Evolutionary conservation across 1,139 yeast species (phyloP).

Genomic region (Torulaspora pretoriensis): DNA sequence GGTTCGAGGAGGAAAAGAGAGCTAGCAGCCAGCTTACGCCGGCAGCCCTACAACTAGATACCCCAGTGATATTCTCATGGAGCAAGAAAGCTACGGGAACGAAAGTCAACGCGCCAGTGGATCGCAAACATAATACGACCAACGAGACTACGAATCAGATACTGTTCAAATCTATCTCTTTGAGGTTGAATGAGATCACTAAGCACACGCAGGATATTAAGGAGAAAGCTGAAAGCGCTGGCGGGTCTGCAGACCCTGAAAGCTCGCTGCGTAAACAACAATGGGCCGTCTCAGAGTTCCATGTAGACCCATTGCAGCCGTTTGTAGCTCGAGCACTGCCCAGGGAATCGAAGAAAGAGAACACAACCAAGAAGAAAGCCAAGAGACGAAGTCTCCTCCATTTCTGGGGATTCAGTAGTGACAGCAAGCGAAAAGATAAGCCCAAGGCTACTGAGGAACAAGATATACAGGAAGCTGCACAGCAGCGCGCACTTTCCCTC

Average conservation of each 20-base stretch:
- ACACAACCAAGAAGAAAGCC: slow-evolving; percentile 13
- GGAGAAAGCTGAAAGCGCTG: neutral
- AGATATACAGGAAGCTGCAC: neutral
- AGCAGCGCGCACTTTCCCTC: neutral
- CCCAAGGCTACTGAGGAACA: slow-evolving; percentile 1
- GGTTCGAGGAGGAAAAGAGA: slow-evolving; percentile 26
- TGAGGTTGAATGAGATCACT: slow-evolving; percentile 11
- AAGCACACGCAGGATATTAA: slow-evolving; percentile 3
- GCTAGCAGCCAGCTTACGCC: slow-evolving; percentile 13
- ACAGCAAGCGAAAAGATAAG: slow-evolving; percentile 10
- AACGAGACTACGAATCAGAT: slow-evolving; percentile 19
- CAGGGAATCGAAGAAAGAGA: slow-evolving; percentile 20
- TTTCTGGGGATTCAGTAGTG: slow-evolving; percentile 25
- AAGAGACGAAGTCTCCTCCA: slow-evolving; percentile 23
- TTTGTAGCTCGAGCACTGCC: slow-evolving; percentile 31
- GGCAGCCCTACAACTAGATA: slow-evolving; percentile 19
- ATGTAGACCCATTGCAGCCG: slow-evolving; percentile 31
- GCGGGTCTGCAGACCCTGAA: slow-evolving; percentile 1
- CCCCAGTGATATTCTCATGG: slow-evolving; percentile 32
- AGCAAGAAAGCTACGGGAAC: slow-evolving; percentile 15
- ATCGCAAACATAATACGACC: neutral
- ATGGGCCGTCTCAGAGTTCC: slow-evolving; percentile 20
- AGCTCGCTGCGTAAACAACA: slow-evolving; percentile 5
- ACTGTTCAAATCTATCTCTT: slow-evolving; percentile 17
- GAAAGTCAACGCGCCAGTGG: neutral